A percentile compares a stretch with the other conserved stretches of the same genome.
These are phyloP conservation scores for Lipomyces starkeyi DNA, from an alignment of 805 yeast genomes.

Conservation along the genomic window DNA sequence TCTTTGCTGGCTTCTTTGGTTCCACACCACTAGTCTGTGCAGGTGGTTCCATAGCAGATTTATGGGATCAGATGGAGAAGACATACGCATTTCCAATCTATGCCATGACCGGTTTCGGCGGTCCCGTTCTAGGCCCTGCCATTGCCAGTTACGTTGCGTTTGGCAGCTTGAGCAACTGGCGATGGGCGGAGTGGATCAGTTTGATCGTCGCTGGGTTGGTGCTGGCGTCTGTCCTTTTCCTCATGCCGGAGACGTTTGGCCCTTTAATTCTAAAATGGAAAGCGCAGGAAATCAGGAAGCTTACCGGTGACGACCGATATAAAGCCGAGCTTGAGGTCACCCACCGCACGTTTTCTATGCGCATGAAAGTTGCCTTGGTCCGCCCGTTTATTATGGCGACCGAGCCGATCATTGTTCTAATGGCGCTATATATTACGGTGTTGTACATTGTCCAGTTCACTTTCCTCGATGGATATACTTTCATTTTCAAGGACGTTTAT, in stretches of 20 bases:
- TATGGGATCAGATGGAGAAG: conserved; percentile 53
- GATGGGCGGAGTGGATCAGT: conserved; percentile 76
- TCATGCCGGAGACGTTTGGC: conserved; percentile 87
- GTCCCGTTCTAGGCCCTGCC: conserved; percentile 74
- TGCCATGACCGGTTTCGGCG: conserved; percentile 50
- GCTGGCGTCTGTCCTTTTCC: conserved; percentile 44
- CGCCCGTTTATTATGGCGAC: conserved; percentile 58
- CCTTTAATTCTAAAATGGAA: conserved; percentile 75
- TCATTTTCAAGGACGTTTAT: conserved; percentile 57
- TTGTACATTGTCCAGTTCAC: conserved; percentile 62
- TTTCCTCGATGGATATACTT: conserved; percentile 65
- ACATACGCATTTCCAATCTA: conserved; percentile 36
- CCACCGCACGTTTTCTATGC: conserved; percentile 48
- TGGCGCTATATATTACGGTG: conserved; percentile 63
- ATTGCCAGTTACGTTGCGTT: conserved; percentile 64
- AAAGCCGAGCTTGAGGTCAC: conserved; percentile 52
- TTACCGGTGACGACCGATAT: conserved; percentile 49
- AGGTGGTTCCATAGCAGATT: conserved; percentile 81
- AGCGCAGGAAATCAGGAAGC: conserved; percentile 63
- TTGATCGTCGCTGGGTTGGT: conserved; percentile 63
- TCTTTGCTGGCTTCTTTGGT: conserved; percentile 76
- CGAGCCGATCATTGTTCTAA: conserved; percentile 62
- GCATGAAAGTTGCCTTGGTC: conserved; percentile 55
- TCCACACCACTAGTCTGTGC: conserved; percentile 86
- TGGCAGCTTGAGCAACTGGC: conserved; percentile 67